phyloP scores from a whole-genome alignment of 2,329 filamentous ascomycete species.

The Talaromyces albobiverticillius region DNA sequence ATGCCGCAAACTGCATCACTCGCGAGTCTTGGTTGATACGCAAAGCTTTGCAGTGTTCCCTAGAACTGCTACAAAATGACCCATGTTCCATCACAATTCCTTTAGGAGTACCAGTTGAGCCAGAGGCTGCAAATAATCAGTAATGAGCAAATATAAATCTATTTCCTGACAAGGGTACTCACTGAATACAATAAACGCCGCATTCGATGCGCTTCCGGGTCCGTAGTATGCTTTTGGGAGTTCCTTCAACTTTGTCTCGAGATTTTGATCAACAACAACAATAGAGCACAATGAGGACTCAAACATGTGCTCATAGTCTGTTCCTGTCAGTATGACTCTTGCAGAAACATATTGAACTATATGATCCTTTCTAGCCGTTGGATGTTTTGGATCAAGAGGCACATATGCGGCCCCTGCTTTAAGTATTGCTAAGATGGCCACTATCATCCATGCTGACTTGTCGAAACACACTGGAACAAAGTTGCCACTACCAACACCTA shows the following conservation, averaged over 20 bases:
- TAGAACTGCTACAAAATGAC: constrained; percentile 56
- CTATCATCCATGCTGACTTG: constrained; percentile 6
- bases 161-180: neutral
- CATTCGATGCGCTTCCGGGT: neutral
- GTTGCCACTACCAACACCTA: neutral
- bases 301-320: neutral
- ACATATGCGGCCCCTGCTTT: constrained; percentile 9
- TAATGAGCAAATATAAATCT: neutral
- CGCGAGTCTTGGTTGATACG: constrained; percentile 52
- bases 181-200: neutral
- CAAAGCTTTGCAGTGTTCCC: constrained; percentile 52
- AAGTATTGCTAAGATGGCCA: constrained; percentile 7
- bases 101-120: constrained; percentile 10
- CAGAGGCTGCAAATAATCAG: constrained; percentile 1
- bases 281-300: neutral
- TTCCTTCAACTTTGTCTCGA: neutral
- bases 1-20: constrained; percentile 57
- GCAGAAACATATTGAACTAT: neutral
- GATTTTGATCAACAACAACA: neutral
- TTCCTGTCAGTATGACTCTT: neutral
- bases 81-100: constrained; percentile 58
- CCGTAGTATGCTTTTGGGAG: neutral
- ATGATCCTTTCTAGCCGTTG: neutral
- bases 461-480: constrained; percentile 6
- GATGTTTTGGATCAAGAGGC: constrained; percentile 3